Evolutionary conservation across 805 yeast species (phyloP).

Genomic region (Ogataea paradorogensis): DNA sequence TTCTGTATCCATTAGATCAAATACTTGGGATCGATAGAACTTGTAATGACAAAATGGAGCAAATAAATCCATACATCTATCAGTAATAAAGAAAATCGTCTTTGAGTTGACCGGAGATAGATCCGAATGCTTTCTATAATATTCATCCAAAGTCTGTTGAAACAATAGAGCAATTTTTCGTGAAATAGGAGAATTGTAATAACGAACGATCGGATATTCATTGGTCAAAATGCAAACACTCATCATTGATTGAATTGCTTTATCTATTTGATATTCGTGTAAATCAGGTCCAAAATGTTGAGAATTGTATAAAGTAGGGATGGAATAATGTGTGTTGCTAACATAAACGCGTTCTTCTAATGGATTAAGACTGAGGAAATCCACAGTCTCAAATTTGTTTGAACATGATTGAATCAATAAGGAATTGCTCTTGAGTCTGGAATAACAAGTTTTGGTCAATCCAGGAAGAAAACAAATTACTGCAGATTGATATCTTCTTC

Average conservation of each 20-base stretch:
- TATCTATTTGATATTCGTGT: conserved; percentile 54
- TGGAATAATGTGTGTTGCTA: conserved; percentile 56
- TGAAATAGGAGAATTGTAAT: conserved; percentile 53
- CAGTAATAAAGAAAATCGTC: conserved; percentile 71
- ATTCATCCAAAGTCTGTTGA: conserved; percentile 68
- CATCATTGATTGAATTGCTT: conserved; percentile 63
- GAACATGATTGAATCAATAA: conserved; percentile 22
- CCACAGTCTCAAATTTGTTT: conserved; percentile 29
- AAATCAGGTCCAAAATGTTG: conserved; percentile 59
- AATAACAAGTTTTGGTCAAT: conserved; percentile 24
- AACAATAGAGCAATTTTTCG: conserved; percentile 63
- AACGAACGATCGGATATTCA: conserved; percentile 85
- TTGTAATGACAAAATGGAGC: conserved; percentile 89
- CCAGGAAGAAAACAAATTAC: conserved; percentile 74
- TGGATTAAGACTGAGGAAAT: conserved; percentile 53
- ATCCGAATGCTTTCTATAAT: conserved; percentile 64
- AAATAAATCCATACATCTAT: conserved; percentile 77
- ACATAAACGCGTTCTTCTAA: conserved; percentile 70
- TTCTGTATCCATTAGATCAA: conserved; percentile 50
- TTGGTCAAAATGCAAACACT: conserved; percentile 75
- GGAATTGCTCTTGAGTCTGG: conserved; percentile 15
- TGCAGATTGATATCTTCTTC: conserved; percentile 72
- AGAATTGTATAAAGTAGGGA: conserved; percentile 74
- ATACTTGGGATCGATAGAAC: conserved; percentile 87
- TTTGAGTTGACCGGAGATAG: conserved; percentile 51